Conservation (phyloP, 2,329 filamentous ascomycete species). For the Fusarium avenaceum region DNA sequence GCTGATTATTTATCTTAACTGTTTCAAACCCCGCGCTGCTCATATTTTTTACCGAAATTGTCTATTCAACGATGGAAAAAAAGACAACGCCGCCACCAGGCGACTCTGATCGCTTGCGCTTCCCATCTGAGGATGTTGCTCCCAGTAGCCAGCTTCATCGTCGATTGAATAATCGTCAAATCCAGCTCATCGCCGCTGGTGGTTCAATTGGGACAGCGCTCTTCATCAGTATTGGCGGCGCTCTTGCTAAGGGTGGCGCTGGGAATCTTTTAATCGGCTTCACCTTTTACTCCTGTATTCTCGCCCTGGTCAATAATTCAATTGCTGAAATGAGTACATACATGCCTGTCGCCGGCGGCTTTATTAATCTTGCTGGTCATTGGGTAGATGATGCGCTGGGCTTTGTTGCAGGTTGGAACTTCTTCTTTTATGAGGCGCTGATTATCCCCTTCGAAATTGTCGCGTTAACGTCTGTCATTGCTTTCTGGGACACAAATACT, state of each 20-base stretch:
- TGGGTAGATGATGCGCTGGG: slow-evolving; percentile 40
- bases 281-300: slow-evolving; percentile 23
- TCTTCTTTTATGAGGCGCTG: slow-evolving; percentile 58
- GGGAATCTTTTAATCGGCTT: neutral
- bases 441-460: slow-evolving; percentile 66
- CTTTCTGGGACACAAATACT: slow-evolving; percentile 62
- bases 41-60: too few relatives aligned
- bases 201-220: slow-evolving; percentile 1
- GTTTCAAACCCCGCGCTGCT: too few relatives aligned
- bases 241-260: neutral
- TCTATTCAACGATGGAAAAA: neutral
- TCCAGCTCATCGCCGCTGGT: slow-evolving; percentile 4
- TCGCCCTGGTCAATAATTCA: slow-evolving; percentile 38
- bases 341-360: slow-evolving; percentile 37
- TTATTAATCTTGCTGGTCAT: slow-evolving; percentile 35
- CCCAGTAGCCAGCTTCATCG: neutral
- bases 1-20: too few relatives aligned
- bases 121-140: neutral
- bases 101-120: neutral
- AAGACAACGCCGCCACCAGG: neutral
- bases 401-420: slow-evolving; percentile 41
- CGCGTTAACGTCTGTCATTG: slow-evolving; percentile 63
- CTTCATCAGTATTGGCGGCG: neutral
- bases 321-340: slow-evolving; percentile 42
- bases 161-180: neutral